Base-by-base conservation (phyloP, 257 asterid genomes). In the Marsdenia floribunda region DNA sequence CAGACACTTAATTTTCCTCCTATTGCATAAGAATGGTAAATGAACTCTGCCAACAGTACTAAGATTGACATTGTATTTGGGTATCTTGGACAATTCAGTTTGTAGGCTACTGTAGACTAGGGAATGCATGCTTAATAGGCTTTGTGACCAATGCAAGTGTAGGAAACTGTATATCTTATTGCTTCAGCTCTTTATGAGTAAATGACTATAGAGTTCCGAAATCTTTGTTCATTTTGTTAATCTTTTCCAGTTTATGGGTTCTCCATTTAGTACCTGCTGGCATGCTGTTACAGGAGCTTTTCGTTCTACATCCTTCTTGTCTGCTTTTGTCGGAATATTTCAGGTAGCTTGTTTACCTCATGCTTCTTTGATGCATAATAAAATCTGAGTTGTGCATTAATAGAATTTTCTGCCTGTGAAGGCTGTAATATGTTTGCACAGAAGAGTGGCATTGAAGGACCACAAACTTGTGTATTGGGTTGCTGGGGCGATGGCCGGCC, bases 391-490 rank as follows among this genome's bases (percentile, higher is more conserved):
- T 38, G 66, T 68, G 63, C 72, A 65, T 88, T 87, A 79, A 89
- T 79, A 72, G 72, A 71, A 68, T 72, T 76, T 73, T 81, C 81
- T 80, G 68, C 64, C 73, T 77, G 75, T 77, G 61, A 83, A 92
- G 99, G 97, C 90, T 54, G 98, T 86, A 47, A 91, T 95, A 88
- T 95, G 99, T 76, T 38, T 86, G 82, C 98, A 95, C 78, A 82
- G 99, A 76, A 95, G 90, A 89, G 92, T 89, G 75, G 91, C 98
- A 64, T 67, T 83, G 78, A 87, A 89, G 88, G 99, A 95, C 91
- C 98, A 92, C 92, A 95, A 95, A 86, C 92, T 91, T 35, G 87
- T 93, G 37, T 91, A 92, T 70, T 95, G 99, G 99, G 73, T 91
- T 76, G 98, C 99, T 60, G 99, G 99, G 71, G 92, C 88, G 24